Base-by-base conservation (phyloP, 2,329 filamentous ascomycete species). In the Fusarium nematophilum region DNA sequence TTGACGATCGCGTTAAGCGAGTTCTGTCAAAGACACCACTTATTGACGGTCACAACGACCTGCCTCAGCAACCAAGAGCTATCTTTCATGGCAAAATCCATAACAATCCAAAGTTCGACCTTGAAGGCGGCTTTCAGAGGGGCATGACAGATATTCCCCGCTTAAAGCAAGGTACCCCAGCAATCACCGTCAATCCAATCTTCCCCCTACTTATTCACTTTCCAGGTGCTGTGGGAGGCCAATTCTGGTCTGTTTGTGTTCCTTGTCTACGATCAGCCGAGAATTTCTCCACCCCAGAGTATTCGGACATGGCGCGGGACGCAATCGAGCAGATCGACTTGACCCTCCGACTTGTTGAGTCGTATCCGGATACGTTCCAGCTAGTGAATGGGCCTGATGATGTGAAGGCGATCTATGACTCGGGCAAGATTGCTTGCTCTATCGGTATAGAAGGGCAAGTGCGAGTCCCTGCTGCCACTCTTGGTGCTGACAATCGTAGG, bases 21-120 rank as follows among this genome's bases (percentile, higher is more conserved):
- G 68, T 73, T 2, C 55, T 72, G 5, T 40, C 49, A 3, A 43
- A 43, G 9, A 72, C 71, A 1, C 72, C 70, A 0, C 67, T 75
- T n/a, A 71, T 73, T 17, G 73, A 75, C 48, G 73, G 73, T 3
- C 73, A 75, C 42, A 75, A 74, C 50, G 73, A 75, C 31, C 64
- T 74, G 0, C 72, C 73, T 0, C 70, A 72, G 14, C 66, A 66
- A 17, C 61, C 65, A 3, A 48, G 64, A 13, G 65, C 59, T 15
- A 65, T 55, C 31, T 71, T 70, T 45, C 67, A 72, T 27, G 68
- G 72, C 43, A 71, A 68, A 43, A 73, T 73, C 8, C 65, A 73
- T 49, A 57, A 70, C 27, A 72, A 74, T 36, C 64, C 65, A 4
- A 73, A 72, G 14, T 75, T 75, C 23, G 70, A 76, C 52, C 57